A percentile compares a stretch with the other conserved stretches of the same genome.
Evolutionary conservation across 2,329 filamentous ascomycete genomes (phyloP).

Genomic region (Cladosporium phlei): DNA sequence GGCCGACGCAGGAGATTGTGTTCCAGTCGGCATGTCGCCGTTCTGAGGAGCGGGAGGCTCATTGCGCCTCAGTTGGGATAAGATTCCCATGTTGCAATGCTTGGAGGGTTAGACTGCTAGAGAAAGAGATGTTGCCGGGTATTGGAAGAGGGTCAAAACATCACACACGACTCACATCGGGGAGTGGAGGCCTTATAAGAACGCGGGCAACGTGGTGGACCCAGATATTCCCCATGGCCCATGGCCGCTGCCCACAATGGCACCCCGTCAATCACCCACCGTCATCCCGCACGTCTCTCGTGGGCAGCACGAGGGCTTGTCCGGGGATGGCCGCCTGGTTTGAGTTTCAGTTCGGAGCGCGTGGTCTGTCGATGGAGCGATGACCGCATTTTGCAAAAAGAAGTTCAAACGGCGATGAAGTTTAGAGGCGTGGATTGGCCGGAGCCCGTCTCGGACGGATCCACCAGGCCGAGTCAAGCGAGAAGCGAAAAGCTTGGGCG

Average conservation of each 20-base stretch:
- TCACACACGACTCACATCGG: background rate
- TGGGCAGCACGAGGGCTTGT: slow-evolving; percentile 1
- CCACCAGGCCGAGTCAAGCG: slow-evolving; percentile 10
- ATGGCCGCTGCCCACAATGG: slow-evolving; percentile 4
- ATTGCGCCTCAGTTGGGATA: slow-evolving; percentile 7
- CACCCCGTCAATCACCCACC: slow-evolving; percentile 5
- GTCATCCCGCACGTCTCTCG: slow-evolving; percentile 10
- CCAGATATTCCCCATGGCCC: slow-evolving; percentile 4
- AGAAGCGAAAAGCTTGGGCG: slow-evolving; percentile 8
- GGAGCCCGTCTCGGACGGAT: slow-evolving; percentile 12
- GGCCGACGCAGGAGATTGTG: slow-evolving; percentile 3
- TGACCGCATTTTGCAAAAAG: slow-evolving; percentile 3
- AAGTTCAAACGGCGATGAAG: background rate
- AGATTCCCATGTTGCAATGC: background rate
- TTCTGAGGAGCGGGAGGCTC: slow-evolving; percentile 12
- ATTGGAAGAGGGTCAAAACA: background rate
- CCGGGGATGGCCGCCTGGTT: no score
- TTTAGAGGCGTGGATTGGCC: slow-evolving; percentile 4
- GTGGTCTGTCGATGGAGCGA: slow-evolving; percentile 2
- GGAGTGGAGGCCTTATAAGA: background rate
- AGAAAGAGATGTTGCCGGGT: background rate
- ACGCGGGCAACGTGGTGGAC: background rate
- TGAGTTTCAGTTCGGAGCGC: no score
- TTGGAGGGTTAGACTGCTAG: background rate
- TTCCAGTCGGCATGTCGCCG: background rate